Evolutionary conservation across 129 eudicot genomes (phyloP), one percentile per base, ranked within the genome.

Genomic region (Helianthus tuberosus): DNA sequence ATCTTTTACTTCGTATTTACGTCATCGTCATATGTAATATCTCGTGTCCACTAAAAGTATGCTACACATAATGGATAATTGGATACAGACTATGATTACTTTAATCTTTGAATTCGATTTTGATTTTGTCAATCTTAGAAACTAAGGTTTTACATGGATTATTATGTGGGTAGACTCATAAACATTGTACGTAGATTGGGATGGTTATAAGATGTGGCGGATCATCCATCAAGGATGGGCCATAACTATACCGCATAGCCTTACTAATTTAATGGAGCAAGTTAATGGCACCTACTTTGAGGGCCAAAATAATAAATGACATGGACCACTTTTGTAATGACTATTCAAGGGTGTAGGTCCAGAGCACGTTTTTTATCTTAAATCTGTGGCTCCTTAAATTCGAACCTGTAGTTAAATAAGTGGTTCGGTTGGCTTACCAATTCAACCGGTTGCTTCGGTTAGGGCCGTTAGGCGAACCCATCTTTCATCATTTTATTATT

Each of bases 321-420:
- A 1, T 11, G 71, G 71, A 66, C 72, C 58, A 48, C 48, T 51
- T 50, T 32, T 50, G 48, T 68, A 68, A 68, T 50, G 20, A 6
- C 29, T 55, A 55, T 55, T 55, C 35, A 55, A 55, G 2, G 39
- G 50, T 36, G 60, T 29, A 52, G 47, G 61, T 17, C 8, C 14
- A 8, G 16, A n/a, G 17, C 3, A 1, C 3, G 6, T 50, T 13
- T 14, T 2, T 27, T 27, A 27, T 27, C 3, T 27, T 27, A 27
- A 27, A 27, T 27, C 1, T 27, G 32, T 27, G 32, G 32, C 32
- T 27, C 4, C 1, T 51, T 1, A 51, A 51, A 51, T 10, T n/a
- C 57, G 20, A 51, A 51, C 57, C 20, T 8, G 53, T 51, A 14
- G 17, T 17, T 51, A 51, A 13, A 51, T 5, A 14, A 14, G 20